Base-by-base conservation (phyloP, 164 flowering plant genomes). In the Nymphaea thermarum region DNA sequence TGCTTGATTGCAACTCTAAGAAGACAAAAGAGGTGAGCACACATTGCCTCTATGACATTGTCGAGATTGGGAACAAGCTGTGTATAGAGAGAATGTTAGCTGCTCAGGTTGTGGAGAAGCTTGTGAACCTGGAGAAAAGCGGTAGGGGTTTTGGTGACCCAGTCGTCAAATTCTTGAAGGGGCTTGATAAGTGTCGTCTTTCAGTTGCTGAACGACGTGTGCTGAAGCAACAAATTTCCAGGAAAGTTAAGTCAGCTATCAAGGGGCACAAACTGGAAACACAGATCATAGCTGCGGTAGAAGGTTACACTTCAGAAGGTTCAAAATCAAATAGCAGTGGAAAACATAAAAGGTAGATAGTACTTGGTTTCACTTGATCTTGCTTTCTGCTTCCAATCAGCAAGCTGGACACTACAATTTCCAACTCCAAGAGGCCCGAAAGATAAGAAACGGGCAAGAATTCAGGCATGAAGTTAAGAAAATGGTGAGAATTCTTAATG, bases 161-260 rank as follows among this genome's bases (percentile, higher is more conserved):
- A 11, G 18, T 77, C 43, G 68, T 79, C 64, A 73, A 71, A 16
- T 79, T 78, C 71, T 70, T 79, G 16, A 77, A 75, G 71, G 82
- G 84, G n/a, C 71, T 80, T 55, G 79, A 79, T 62, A 80, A 76
- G 66, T 79, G 82, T 62, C 80, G 80, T 72, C 71, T 83, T 65
- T 72, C 82, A 4, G 62, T 69, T 4, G 79, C 84, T 0, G 86
- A 83, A 67, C 72, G 80, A 10, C 70, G 67, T 64, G 78, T 83
- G 62, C 73, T 81, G 82, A 83, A 79, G 75, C 80, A 76, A 60
- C 86, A 80, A 68, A 81, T 79, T 25, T 55, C 76, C 43, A 76
- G 81, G 73, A 80, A 80, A 73, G 81, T 75, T 44, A 75, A 70
- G 66, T 65, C 70, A 44, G 71, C 76, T 7, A 43, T 77, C 44